phyloP scores from a whole-genome alignment of 306 rosid genomes.

The Trifolium repens region DNA sequence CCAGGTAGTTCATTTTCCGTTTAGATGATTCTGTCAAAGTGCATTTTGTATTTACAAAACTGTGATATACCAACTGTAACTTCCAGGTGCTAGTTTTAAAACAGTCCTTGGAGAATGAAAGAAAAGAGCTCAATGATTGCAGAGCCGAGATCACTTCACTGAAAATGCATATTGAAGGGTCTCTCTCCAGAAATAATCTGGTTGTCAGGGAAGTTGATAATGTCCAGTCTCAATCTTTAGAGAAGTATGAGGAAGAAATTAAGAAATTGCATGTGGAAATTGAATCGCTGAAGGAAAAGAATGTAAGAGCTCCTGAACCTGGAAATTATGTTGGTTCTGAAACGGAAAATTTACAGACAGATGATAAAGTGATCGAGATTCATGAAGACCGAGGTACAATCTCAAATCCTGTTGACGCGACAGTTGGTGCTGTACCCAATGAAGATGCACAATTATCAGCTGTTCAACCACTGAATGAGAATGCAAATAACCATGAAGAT shows the following conservation, averaged over 20 bases:
- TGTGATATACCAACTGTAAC: constrained; percentile 38
- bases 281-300: constrained; percentile 63
- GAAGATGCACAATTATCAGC: constrained; percentile 51
- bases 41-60: constrained; percentile 28
- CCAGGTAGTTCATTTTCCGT: constrained; percentile 57
- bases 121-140: constrained; percentile 80
- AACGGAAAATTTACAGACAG: constrained; percentile 49
- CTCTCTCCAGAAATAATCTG: constrained; percentile 53
- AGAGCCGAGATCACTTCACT: constrained; percentile 87
- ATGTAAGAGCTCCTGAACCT: constrained; percentile 47
- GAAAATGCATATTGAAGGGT: constrained; percentile 85
- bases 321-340: constrained; percentile 47
- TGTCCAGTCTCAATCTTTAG: constrained; percentile 58
- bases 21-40: constrained; percentile 40
- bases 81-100: constrained; percentile 77
- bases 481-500: constrained; percentile 52
- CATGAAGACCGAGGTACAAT: constrained; percentile 70
- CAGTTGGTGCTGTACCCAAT: constrained; percentile 43
- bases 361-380: constrained; percentile 73
- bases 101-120: constrained; percentile 78
- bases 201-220: constrained; percentile 51
- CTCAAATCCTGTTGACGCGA: constrained; percentile 49
- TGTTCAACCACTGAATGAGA: constrained; percentile 47
- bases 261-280: constrained; percentile 76
- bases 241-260: constrained; percentile 79